Evolutionary conservation across 2,329 filamentous ascomycete species (phyloP), one percentile per base, ranked within the genome.

Genomic region (Hymenoscyphus scutula): DNA sequence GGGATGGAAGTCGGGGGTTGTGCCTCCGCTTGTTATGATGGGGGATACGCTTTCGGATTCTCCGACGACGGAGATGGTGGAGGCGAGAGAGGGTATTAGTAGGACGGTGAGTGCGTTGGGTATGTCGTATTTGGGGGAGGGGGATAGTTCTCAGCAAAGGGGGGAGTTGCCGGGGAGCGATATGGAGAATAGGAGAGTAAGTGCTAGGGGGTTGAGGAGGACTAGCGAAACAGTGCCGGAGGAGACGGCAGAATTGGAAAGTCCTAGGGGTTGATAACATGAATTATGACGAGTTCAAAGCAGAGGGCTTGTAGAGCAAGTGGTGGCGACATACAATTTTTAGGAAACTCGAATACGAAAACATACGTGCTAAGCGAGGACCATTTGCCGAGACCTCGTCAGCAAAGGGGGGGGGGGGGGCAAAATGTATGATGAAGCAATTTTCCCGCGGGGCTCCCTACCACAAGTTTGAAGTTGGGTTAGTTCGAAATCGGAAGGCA

Each of bases 1-100:
- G 34, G 58, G 41, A 11, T 59, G 45, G 58, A 59, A 59, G 53
- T 7, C 58, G 15, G 48, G 58, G 11, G 11, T 25, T 19, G 48
- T 59, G 2, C 34, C 25, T 17, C 2, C 3, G 34, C 56, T 32
- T 38, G n/a, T 56, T 7, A 37, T 58, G 19, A 17, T 48, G 25
- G 56, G 38, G 8, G 56, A 48, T 15, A n/a, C 56, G 34, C 56
- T 58, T 17, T 30, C 27, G 17, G 53, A 54, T 54, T 37, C 34
- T 37, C 15, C 4, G 7, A 32, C 29, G 19, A 23, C 45, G 19
- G 19, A 25, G 45, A 25, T 51, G 45, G 5, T 23, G n/a, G 23
- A 19, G 19, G 8, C 45, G 8, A 51, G 45, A 51, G 19, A 10
- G 23, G 45, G 6, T 4, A 3, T 27, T 1, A 23, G n/a, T 23